Evolutionary conservation across 768 basidiomycete genomes (phyloP), one percentile per base, ranked within the genome.

Genomic region (Leccinum uliginosum): DNA sequence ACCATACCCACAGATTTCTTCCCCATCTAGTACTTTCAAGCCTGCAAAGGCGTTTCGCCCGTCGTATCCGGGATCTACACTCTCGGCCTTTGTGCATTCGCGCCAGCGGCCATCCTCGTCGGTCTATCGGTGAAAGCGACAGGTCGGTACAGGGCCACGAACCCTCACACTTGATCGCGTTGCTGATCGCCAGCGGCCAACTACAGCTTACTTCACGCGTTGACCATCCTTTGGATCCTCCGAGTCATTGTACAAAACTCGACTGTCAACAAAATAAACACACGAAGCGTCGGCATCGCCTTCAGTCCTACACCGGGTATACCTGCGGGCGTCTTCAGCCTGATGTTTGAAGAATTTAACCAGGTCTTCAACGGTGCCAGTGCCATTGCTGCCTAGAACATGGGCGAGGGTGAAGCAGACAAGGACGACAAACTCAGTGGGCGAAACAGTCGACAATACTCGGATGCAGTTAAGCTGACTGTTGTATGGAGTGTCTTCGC

Each of bases 201-300:
- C 72, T 99, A 98, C 72, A 93, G 87, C 56, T 79, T 98, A 19
- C 83, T 98, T 56, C 89, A 96, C 35, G 95, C 96, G 17, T 80
- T 99, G 55, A 95, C 89, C 2, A 93, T 94, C 24, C 96, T 98
- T 73, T 79, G 98, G 59, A 97, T 98, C 62, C 79, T n/a, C n/a
- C n/a, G n/a, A n/a, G n/a, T 94, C 46, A 90, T 99, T 64, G 93
- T 98, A 46, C 88, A 93, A 72, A 94, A 98, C 69, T 83, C 93
- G 17, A 65, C 80, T 44, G 75, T 88, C 57, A 97, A 97, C 84
- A 98, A 95, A 78, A 99, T 99, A 97, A 95, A 90, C 43, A 87
- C 98, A 84, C 86, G 96, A 47, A 99, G 98, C 70, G 93, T 99
- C 26, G 95, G 96, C 19, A 98, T 99, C 58, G 96, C 98, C 24